Evolutionary conservation across 805 yeast genomes (phyloP).

Genomic region (Yarrowia sp.): DNA sequence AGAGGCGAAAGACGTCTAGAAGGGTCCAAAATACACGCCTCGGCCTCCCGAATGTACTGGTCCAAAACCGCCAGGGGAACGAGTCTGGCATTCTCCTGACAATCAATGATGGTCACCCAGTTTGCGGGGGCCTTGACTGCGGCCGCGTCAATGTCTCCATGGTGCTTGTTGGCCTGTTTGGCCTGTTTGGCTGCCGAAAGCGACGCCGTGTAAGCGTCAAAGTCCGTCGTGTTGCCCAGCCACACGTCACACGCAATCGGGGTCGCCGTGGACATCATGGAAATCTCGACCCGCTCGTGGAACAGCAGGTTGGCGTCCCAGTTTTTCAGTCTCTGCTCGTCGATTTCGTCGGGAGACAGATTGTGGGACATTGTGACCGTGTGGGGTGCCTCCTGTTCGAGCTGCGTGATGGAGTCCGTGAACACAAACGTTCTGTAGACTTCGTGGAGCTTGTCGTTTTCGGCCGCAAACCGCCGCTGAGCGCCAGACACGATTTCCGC

Average conservation of each 20-base stretch:
- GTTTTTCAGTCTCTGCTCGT: slow-evolving; percentile 45
- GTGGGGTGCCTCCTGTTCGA: slow-evolving; percentile 43
- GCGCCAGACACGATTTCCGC: slow-evolving; percentile 43
- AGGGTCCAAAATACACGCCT: slow-evolving; percentile 20
- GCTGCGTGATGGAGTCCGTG: slow-evolving; percentile 41
- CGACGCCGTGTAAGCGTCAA: slow-evolving; percentile 45
- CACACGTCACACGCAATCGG: slow-evolving; percentile 63
- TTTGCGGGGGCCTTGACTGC: slow-evolving; percentile 41
- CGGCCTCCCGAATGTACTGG: slow-evolving; percentile 44
- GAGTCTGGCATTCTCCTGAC: slow-evolving; percentile 47
- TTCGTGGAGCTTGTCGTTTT: slow-evolving; percentile 31
- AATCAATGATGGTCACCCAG: slow-evolving; percentile 51
- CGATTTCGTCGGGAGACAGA: slow-evolving; percentile 40
- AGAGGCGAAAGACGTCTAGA: slow-evolving; percentile 40
- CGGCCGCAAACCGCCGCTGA: slow-evolving; percentile 41
- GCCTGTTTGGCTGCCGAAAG: slow-evolving; percentile 12
- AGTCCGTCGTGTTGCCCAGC: slow-evolving; percentile 84
- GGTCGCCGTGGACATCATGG: slow-evolving; percentile 83
- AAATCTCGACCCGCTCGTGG: slow-evolving; percentile 82
- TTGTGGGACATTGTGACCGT: slow-evolving; percentile 44
- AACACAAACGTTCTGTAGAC: slow-evolving; percentile 43
- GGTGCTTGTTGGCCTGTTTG: slow-evolving; percentile 7
- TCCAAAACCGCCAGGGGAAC: slow-evolving; percentile 43
- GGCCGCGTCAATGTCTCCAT: slow-evolving; percentile 34
- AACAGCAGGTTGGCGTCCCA: slow-evolving; percentile 61